A percentile compares a stretch with the other conserved stretches of the same genome.
Conservation (phyloP, 441 rosid genomes). For the Hura crepitans region DNA sequence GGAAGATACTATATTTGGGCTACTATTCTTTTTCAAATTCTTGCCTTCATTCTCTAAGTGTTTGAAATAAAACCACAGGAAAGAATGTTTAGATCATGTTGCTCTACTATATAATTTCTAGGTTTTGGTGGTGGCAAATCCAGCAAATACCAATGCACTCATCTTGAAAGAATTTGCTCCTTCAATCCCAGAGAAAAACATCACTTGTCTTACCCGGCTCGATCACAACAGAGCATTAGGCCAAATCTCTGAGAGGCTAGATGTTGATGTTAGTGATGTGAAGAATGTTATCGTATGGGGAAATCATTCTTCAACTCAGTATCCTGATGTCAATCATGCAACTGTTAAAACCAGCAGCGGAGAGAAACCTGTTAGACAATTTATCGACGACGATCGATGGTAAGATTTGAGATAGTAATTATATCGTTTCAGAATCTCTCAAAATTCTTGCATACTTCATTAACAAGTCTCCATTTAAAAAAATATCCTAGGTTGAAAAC, state of each 20-base stretch:
- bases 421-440: neutral
- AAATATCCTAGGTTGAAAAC: constrained; percentile 36
- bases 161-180: constrained; percentile 80
- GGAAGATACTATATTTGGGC: neutral
- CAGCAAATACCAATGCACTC: constrained; percentile 82
- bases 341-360: constrained; percentile 36
- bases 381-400: constrained; percentile 56
- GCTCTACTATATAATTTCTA: constrained; percentile 11
- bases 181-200: constrained; percentile 69
- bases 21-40: neutral
- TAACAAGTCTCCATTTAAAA: neutral
- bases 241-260: constrained; percentile 56
- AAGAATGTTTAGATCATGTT: neutral
- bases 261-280: constrained; percentile 52
- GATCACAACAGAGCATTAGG: constrained; percentile 82
- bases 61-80: no score
- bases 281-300: constrained; percentile 85
- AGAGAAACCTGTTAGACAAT: constrained; percentile 42
- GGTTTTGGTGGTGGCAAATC: constrained; percentile 82
- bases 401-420: constrained; percentile 8
- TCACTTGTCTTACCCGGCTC: constrained; percentile 72
- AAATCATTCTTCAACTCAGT: constrained; percentile 83
- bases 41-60: no score
- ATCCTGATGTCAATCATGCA: constrained; percentile 77
- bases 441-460: neutral